Base-by-base conservation (phyloP, 1,284 basidiomycete genomes). In the Cutaneotrichosporon sp. region DNA sequence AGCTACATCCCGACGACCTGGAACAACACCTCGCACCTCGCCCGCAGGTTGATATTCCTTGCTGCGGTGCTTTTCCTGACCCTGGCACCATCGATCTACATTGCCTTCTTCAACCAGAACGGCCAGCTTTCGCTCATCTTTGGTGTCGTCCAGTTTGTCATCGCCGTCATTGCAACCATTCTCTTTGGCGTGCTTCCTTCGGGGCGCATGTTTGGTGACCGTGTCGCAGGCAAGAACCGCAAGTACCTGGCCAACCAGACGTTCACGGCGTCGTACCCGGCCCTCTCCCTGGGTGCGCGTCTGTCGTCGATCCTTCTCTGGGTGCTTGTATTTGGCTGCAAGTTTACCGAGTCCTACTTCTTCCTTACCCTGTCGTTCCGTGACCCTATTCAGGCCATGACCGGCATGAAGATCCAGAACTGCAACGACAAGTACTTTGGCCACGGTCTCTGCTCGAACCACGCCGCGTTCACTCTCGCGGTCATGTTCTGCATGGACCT, bases 401-500 rank as follows among this genome's bases (percentile, higher is more conserved):
- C 87, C 20, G 84, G 85, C 53, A 96, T 96, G 91, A 86, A 87
- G 77, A 82, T 96, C 38, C 88, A 90, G 75, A 83, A 82, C 23
- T 97, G 92, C 75, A 78, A 68, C 50, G 92, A 96, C 78, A 84
- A 82, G 73, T 82, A 83, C 70, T 90, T 94, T 64, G 90, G 90
- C 20, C 79, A 79, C 62, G 80, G 77, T 8, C 80, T 97, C 13
- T 96, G 92, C 75, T 77, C 78, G 46, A 90, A 96, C 69, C 92
- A 97, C 62, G 88, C 90, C 1, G 86, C 86, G 8, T 96, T 96
- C 76, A 88, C 92, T 13, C 77, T 97, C 61, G 82, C 92, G 53
- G 87, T 94, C 78, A 97, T 96, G 92, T 96, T 90, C 72, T 77
- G 92, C 76, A 94, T 96, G 91, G 91, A 96, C 71, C 77, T 96